Evolutionary conservation across 108 stramenopile species (phyloP), one percentile per base, ranked within the genome.

Genomic region (Bacterosira constricta): DNA sequence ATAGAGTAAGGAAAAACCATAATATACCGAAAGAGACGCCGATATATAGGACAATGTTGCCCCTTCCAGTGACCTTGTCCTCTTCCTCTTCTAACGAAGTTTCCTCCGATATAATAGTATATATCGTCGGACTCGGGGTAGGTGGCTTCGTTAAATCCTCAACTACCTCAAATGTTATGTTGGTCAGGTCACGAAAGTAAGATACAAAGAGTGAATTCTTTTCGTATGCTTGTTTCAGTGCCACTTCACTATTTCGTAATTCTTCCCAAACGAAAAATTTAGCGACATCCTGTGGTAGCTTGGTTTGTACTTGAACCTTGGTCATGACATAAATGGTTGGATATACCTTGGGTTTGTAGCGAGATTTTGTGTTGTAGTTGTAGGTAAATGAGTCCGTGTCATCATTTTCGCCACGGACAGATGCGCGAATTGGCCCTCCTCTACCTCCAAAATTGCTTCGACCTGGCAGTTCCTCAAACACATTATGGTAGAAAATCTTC

Each of bases 241-340:
- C 52, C 12, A 7, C 26, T 36, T 59, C 47, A 31, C 59, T 5
- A 8, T n/a, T 51, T 6, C 25, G 10, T 2, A 60, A 51, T 26
- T 71, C 45, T 37, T 71, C 47, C 69, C 58, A 58, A 6, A 71
- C 17, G 23, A 53, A 71, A 41, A 71, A 71, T 7, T 56, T 32
- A 9, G 55, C 47, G 10, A 71, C 47, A 23, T 71, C 69, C 30
- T 38, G 58, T 12, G 69, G 69, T 11, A 71, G 46, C n/a, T 9
- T 17, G 4, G 69, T 32, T 3, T 6, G 11, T 0, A 71, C 57
- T 1, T 35, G 32, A 5, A 71, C 15, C 50, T 59, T 27, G 23
- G 69, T 71, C 58, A 59, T 44, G 42, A 71, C 58, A 35, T 35
- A 46, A 32, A 60, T 50, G 25, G 69, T 56, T 12, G 69, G 69